phyloP scores from a whole-genome alignment of 2,329 filamentous ascomycete genomes.

The Diaporthe ampelina region DNA sequence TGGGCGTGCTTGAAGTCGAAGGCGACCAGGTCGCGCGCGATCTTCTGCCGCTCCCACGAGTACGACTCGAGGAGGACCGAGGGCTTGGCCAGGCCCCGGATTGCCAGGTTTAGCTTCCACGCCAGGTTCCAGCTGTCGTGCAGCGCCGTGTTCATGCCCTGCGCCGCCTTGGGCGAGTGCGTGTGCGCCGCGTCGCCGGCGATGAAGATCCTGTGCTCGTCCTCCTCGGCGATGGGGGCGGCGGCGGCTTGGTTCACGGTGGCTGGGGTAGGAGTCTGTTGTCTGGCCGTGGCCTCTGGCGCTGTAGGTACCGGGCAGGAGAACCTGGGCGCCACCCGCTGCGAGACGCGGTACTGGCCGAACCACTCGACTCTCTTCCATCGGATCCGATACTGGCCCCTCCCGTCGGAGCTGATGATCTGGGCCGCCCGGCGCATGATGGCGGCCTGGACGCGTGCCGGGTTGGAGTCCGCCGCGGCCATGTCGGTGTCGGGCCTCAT shows the following conservation, averaged over 20 bases:
- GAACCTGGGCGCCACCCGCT: slow-evolving; percentile 79
- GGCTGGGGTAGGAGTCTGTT: slow-evolving; percentile 21
- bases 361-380: slow-evolving; percentile 79
- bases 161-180: slow-evolving; percentile 79
- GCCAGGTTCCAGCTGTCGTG: slow-evolving; percentile 73
- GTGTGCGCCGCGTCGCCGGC: slow-evolving; percentile 80
- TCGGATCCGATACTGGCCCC: slow-evolving; percentile 64
- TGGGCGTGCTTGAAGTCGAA: slow-evolving; percentile 72
- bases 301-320: slow-evolving; percentile 57
- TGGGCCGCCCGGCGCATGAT: slow-evolving; percentile 77
- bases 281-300: background rate
- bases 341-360: slow-evolving; percentile 78
- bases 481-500: slow-evolving; percentile 61
- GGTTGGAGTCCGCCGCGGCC: slow-evolving; percentile 62
- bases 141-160: slow-evolving; percentile 75
- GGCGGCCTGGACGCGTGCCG: slow-evolving; percentile 66
- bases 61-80: slow-evolving; percentile 70
- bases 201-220: slow-evolving; percentile 72
- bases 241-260: background rate
- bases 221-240: background rate
- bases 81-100: slow-evolving; percentile 68
- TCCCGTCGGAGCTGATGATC: slow-evolving; percentile 61
- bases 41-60: slow-evolving; percentile 73
- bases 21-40: slow-evolving; percentile 70
- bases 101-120: slow-evolving; percentile 66